A percentile compares a stretch with the other conserved stretches of the same genome.
Evolutionary conservation across 495 filamentous ascomycete genomes (phyloP).

Genomic region (Choiromyces venosus): DNA sequence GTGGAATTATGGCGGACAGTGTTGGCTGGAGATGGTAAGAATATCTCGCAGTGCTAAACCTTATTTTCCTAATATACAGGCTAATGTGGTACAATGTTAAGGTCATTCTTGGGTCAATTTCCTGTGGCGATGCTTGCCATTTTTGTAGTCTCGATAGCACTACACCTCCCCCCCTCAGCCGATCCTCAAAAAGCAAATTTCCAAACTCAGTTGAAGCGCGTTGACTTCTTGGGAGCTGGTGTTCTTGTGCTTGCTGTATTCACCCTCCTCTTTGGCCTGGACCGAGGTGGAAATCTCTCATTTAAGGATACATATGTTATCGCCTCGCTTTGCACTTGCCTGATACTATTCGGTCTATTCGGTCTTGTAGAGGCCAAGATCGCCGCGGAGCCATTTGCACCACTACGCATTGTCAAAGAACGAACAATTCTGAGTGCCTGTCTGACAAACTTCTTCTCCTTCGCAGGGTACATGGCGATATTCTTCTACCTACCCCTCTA

Average conservation of each 20-base stretch:
- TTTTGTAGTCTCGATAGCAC: conserved; percentile 55
- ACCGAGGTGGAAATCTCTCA: conserved; percentile 69
- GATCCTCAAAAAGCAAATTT: conserved; percentile 34
- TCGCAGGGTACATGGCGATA: conserved; percentile 58
- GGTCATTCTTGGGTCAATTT: conserved; percentile 67
- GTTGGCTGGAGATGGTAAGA: conserved; percentile 77
- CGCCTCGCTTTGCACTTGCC: conserved; percentile 53
- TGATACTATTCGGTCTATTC: conserved; percentile 62
- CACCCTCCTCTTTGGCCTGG: conserved; percentile 66
- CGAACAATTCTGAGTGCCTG: conserved; percentile 63
- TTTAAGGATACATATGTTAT: conserved; percentile 60
- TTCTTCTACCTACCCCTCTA: conserved; percentile 76
- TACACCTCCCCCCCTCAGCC: conserved; percentile 58
- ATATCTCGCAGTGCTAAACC: background rate
- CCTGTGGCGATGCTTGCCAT: conserved; percentile 67
- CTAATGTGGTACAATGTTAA: conserved; percentile 34
- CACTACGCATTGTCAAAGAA: conserved; percentile 71
- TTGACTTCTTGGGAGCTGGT: conserved; percentile 75
- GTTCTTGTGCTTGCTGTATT: conserved; percentile 67
- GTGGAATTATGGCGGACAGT: conserved; percentile 64
- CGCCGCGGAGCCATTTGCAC: conserved; percentile 74
- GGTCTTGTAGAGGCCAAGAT: conserved; percentile 63
- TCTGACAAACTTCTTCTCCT: conserved; percentile 69
- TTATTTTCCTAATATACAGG: background rate
- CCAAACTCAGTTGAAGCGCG: conserved; percentile 59